Percentiles rank a stretch among this genome's conserved stretches.
These are phyloP conservation scores for Silene noctiflora DNA, from an alignment of 179 eudicot species.

Conservation along the genomic window DNA sequence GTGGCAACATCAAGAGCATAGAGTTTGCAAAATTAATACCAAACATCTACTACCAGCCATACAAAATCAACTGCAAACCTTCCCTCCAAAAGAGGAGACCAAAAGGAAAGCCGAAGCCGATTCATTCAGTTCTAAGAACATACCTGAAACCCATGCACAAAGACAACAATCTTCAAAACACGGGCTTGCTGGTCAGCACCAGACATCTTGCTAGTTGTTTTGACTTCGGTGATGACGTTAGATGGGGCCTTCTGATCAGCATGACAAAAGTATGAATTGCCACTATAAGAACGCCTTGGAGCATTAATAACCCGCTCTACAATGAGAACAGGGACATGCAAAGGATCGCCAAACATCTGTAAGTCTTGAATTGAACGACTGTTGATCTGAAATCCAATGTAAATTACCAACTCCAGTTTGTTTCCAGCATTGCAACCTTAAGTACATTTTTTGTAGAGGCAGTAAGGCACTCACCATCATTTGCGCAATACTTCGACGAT, in stretches of 20 bases:
- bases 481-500: slow-evolving; percentile 92
- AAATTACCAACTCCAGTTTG: slow-evolving; percentile 18
- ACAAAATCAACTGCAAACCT: slow-evolving; percentile 4
- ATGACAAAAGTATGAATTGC: slow-evolving; percentile 56
- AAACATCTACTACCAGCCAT: not conserved
- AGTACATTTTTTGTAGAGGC: not conserved
- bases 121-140: not conserved
- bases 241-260: slow-evolving; percentile 36
- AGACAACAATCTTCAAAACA: slow-evolving; percentile 73
- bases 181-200: slow-evolving; percentile 50
- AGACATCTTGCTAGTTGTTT: slow-evolving; percentile 39
- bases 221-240: slow-evolving; percentile 40
- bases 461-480: slow-evolving; percentile 67
- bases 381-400: slow-evolving; percentile 61
- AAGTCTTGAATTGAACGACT: slow-evolving; percentile 88
- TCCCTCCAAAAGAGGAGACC: not conserved
- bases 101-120: not conserved
- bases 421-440: not conserved
- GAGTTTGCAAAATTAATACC: not conserved
- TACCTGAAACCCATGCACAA: slow-evolving; percentile 99
- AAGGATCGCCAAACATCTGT: slow-evolving; percentile 90
- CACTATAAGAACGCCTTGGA: slow-evolving; percentile 66
- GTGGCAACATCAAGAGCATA: not conserved
- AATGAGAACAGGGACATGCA: slow-evolving; percentile 71
- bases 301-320: slow-evolving; percentile 85